These are phyloP conservation scores for Amphicarpaea edgeworthii DNA, from an alignment of 306 rosid genomes.

Conservation along the genomic window DNA sequence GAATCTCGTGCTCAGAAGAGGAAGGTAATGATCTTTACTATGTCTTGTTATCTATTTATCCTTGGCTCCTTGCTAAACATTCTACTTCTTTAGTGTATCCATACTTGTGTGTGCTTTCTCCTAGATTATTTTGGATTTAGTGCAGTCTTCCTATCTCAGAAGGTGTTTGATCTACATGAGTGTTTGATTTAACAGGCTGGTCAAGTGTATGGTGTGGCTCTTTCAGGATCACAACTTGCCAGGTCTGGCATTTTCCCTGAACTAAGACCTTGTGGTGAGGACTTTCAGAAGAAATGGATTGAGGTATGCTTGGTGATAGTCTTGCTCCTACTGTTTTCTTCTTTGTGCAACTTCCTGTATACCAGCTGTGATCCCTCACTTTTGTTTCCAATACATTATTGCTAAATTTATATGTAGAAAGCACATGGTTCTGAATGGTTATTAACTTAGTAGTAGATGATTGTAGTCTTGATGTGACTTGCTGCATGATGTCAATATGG, in stretches of 20 bases:
- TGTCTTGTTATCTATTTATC: conserved; percentile 24
- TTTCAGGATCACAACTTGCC: conserved; percentile 78
- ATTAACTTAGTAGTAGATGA: not conserved
- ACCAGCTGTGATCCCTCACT: conserved; percentile 2
- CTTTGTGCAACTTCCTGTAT: conserved; percentile 15
- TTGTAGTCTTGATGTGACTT: conserved; percentile 29
- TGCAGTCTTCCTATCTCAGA: conserved; percentile 28
- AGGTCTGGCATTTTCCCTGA: conserved; percentile 88
- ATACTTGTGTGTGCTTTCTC: conserved; percentile 29
- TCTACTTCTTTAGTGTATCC: conserved; percentile 10
- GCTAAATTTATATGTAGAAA: not conserved
- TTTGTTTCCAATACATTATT: conserved; percentile 14
- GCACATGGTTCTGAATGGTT: conserved; percentile 20
- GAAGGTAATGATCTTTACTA: conserved; percentile 68
- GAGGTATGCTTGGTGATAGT: conserved; percentile 64
- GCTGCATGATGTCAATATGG: not conserved
- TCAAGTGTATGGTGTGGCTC: conserved; percentile 91
- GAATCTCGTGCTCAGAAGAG: conserved; percentile 96
- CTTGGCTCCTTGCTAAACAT: conserved; percentile 25
- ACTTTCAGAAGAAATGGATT: conserved; percentile 87
- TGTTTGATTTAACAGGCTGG: conserved; percentile 82
- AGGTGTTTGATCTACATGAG: conserved; percentile 43
- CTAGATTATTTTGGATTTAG: not conserved
- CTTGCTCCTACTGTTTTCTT: not conserved
- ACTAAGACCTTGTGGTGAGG: conserved; percentile 78